phyloP scores from a whole-genome alignment of 768 basidiomycete species.

The Clitopilus hobsonii region DNA sequence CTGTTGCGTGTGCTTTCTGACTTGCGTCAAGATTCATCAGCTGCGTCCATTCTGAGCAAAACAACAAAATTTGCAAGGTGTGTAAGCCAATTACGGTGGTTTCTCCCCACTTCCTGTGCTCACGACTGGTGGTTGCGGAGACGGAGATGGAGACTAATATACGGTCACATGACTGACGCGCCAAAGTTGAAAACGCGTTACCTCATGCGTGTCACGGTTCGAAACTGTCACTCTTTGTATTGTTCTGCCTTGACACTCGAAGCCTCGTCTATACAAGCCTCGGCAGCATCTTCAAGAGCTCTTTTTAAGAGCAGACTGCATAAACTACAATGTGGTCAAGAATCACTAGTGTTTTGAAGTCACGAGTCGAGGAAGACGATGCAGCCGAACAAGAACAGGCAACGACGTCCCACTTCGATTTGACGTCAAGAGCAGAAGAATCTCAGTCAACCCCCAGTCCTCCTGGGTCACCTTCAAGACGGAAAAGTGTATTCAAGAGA shows the following conservation, averaged over 20 bases:
- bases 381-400: constrained; percentile 24
- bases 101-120: too few species aligned
- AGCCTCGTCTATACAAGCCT: neutral
- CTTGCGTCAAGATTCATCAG: too few species aligned
- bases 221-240: constrained; percentile 11
- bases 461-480: constrained; percentile 48
- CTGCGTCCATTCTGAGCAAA: too few species aligned
- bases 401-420: constrained; percentile 31
- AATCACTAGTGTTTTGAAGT: constrained; percentile 51
- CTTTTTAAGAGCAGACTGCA: neutral
- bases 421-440: constrained; percentile 55
- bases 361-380: constrained; percentile 17
- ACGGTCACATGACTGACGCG: constrained; percentile 20
- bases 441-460: constrained; percentile 45
- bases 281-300: neutral
- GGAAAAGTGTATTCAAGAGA: constrained; percentile 48
- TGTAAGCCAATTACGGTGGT: too few species aligned
- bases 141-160: constrained; percentile 1
- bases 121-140: neutral
- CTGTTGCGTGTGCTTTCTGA: too few species aligned
- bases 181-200: constrained; percentile 13
- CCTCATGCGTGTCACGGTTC: constrained; percentile 7
- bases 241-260: too few species aligned
- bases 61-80: neutral
- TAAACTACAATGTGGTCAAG: constrained; percentile 55